phyloP scores from a whole-genome alignment of 2,329 filamentous ascomycete species.

The Hortaea werneckii region DNA sequence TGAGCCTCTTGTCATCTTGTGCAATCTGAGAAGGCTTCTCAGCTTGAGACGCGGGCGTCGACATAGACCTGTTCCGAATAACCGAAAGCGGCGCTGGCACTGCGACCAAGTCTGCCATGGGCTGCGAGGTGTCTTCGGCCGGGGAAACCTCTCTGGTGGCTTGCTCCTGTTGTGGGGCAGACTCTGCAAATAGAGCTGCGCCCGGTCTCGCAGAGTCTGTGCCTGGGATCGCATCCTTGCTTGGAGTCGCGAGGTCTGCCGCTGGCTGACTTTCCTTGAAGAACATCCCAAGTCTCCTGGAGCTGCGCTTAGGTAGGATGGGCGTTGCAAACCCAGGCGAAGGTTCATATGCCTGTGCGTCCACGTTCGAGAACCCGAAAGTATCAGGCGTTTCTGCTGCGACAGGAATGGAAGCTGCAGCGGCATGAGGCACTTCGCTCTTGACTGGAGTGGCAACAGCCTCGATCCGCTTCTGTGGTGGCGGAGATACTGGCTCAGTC shows the following conservation, averaged over 20 bases:
- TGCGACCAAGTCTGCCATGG: no score
- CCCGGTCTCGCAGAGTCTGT: slow-evolving; percentile 9
- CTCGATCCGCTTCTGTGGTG: slow-evolving; percentile 3
- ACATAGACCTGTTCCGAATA: not conserved
- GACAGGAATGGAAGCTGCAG: slow-evolving; percentile 3
- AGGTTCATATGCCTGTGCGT: slow-evolving; percentile 17
- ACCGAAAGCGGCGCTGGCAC: not conserved
- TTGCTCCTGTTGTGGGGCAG: no score
- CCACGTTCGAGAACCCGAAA: slow-evolving; percentile 22
- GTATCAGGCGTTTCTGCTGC: slow-evolving; percentile 3
- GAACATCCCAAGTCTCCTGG: slow-evolving; percentile 6
- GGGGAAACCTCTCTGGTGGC: not conserved
- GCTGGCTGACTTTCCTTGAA: not conserved
- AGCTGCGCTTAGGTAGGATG: slow-evolving; percentile 11
- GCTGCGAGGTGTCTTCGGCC: not conserved
- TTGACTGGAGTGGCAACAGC: slow-evolving; percentile 6
- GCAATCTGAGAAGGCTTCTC: not conserved
- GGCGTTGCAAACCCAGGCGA: slow-evolving; percentile 6
- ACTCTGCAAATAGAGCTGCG: slow-evolving; percentile 6
- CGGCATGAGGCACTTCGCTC: slow-evolving; percentile 8
- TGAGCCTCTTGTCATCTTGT: slow-evolving; percentile 1
- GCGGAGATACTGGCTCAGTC: slow-evolving; percentile 22
- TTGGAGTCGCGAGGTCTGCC: not conserved
- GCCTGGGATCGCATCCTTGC: slow-evolving; percentile 5
- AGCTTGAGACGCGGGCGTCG: not conserved